Conservation (phyloP, 2,329 filamentous ascomycete genomes). For the Gaeumannomyces tritici region DNA sequence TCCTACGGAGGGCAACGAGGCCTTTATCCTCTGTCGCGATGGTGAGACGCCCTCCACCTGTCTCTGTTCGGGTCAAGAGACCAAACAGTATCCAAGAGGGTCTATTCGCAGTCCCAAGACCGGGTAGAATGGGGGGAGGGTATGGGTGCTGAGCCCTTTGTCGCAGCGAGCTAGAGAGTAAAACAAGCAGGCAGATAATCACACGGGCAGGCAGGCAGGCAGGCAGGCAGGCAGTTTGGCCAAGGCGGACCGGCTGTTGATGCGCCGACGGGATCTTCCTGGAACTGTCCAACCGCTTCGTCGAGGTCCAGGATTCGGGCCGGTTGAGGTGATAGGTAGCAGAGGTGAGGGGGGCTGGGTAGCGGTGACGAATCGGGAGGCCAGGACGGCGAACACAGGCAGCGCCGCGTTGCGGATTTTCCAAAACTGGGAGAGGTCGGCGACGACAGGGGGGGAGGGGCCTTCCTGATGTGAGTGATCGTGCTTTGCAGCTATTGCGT, state of each 20-base stretch:
- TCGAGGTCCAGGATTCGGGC: not conserved
- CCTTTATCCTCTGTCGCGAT: no score
- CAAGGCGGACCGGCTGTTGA: not conserved
- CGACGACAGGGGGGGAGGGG: not conserved
- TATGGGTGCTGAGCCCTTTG: not conserved
- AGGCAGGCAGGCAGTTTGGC: not conserved
- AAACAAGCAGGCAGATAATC: no score
- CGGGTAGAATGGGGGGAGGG: no score
- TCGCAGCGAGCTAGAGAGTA: not conserved
- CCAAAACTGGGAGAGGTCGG: not conserved
- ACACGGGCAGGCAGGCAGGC: not conserved
- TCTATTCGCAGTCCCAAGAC: not conserved
- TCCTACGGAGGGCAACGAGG: not conserved
- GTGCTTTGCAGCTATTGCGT: slow-evolving; percentile 14
- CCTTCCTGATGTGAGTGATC: slow-evolving; percentile 12
- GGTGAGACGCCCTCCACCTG: no score
- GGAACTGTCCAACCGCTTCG: not conserved
- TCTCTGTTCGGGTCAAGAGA: no score
- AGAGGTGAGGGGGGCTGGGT: not conserved
- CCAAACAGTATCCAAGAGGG: no score
- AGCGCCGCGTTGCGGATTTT: not conserved
- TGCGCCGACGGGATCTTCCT: not conserved
- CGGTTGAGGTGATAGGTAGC: slow-evolving; percentile 7
- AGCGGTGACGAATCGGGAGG: not conserved
- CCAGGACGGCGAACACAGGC: not conserved